Percentiles rank a stretch among this genome's conserved stretches.
These are phyloP conservation scores for Bryoerythrophyllum caledonicum DNA, from an alignment of 225 moss, liverwort and hornwort species.

Conservation along the genomic window DNA sequence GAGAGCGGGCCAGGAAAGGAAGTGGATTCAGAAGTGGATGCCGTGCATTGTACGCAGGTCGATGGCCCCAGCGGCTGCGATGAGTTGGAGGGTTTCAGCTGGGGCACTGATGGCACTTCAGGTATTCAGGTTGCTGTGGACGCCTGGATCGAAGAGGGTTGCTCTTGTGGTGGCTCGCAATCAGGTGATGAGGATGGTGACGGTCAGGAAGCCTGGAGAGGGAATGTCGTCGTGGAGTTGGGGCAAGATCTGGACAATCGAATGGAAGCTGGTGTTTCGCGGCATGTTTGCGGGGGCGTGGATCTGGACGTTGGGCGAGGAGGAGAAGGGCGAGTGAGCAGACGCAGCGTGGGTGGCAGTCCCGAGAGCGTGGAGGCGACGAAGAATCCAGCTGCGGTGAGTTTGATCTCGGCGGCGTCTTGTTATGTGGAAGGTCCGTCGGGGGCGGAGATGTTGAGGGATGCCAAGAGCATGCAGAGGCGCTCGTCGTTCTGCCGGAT, in stretches of 20 bases:
- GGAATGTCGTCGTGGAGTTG: no score
- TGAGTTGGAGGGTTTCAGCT: neutral
- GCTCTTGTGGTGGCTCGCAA: neutral
- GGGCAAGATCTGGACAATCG: neutral
- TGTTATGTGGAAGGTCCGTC: slow-evolving; percentile 20
- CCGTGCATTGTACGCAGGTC: no score
- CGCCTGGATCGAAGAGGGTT: neutral
- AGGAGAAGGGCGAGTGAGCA: slow-evolving; percentile 1
- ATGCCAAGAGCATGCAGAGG: neutral
- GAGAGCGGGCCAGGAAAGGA: neutral
- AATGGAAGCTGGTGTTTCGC: no score
- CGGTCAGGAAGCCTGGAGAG: neutral
- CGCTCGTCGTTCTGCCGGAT: slow-evolving; percentile 15
- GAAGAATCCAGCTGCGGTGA: slow-evolving; percentile 10
- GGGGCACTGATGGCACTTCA: neutral
- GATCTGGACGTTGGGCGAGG: no score
- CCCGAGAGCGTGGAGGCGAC: neutral
- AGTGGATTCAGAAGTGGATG: no score
- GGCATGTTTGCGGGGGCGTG: no score
- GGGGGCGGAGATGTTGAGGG: neutral
- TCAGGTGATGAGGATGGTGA: neutral
- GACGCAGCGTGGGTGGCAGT: neutral
- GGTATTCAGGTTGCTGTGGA: neutral
- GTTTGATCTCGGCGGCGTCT: slow-evolving; percentile 24
- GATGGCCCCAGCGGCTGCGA: neutral